Base-by-base conservation (phyloP, 306 rosid species). In the Ammopiptanthus mongolicus region DNA sequence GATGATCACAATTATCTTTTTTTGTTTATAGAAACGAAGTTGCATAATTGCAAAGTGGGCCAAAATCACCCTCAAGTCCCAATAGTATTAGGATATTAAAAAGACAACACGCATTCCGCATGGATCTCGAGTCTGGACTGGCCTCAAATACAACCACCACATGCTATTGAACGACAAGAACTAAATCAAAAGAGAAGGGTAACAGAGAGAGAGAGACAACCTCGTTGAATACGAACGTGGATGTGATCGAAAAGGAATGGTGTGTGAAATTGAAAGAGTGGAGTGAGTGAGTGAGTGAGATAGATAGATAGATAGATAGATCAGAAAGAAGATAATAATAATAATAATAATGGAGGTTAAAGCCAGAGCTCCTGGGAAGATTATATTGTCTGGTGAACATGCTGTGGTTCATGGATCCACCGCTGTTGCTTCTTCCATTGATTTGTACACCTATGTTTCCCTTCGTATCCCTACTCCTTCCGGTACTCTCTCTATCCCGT, bases 361-460 rank as follows among this genome's bases (percentile, higher is more conserved):
- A 73, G 84, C 96, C 17, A 86, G 93, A 90, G 99, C 99, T 66
- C 99, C 99, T 0, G 99, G 99, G 17, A 95, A 95, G 65, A 84
- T 95, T 21, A 95, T 95, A 5, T 84, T 95, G 14, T 64, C 97
- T 29, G 99, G 97, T 4, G 99, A 95, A 74, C 99, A 95, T 50
- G 99, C 99, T 18, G 99, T 95, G 6, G 99, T 95, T 60, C 97
- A 95, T 78, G 97, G 96, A 84, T 90, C 97, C 62, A 87, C 99
- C 10, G 99, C 99, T 4, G 89, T 95, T 2, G 99, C 99, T 12
- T 84, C 99, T 52, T 88, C 97, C 75, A 87, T 95, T 44, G 87
- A 84, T 46, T 80, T 87, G 65, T 92, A 75, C 87, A 95, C 99
- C 59, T 81, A 85, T 19, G 97, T 83, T 21, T 83, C 96, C 67